Base-by-base conservation (phyloP, 2,329 filamentous ascomycete species). In the Epichloe amarillans region DNA sequence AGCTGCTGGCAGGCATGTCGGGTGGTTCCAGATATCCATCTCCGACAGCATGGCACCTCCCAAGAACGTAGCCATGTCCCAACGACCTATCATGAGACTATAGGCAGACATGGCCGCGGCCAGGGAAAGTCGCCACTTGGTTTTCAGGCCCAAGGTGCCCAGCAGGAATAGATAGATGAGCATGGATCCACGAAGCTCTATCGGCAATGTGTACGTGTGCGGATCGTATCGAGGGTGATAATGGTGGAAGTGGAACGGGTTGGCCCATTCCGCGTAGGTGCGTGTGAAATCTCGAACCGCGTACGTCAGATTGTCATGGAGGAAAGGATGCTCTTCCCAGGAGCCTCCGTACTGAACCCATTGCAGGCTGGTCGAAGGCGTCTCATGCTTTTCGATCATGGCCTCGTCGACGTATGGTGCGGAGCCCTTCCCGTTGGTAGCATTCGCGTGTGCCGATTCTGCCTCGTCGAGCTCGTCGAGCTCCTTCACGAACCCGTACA, bases 121-220 rank as follows among this genome's bases (percentile, higher is more conserved):
- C 11, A 66, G 52, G 21, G 56, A 55, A 0, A 64, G 54, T 2
- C 68, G 59, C 64, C 64, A 69, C 23, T 56, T 63, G 0, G 64
- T 59, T 46, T 63, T 64, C n/a, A 70, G 52, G 0, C 61, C 62
- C 2, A 67, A 64, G 0, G 68, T 70, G 0, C 62, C 68, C 0
- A 70, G 59, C 3, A 70, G 60, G 55, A 69, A 68, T 12, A 69
- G 53, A 59, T 70, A 70, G 36, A 70, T 50, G 33, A 69, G 53
- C 62, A 70, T 69, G 1, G 66, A 69, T 1, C 68, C 67, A 3
- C 68, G 65, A 4, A 70, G 58, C 46, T 70, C 68, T 62, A 69
- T 69, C 2, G 68, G 68, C 19, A 70, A 69, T 4, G 68, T 70
- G 44, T 66, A 70, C 0, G 66, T 68, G 48, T 70, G 68, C 6